Evolutionary conservation across 75 land plant species (phyloP), one percentile per base, ranked within the genome.

Genomic region (Gnetum montanum): DNA sequence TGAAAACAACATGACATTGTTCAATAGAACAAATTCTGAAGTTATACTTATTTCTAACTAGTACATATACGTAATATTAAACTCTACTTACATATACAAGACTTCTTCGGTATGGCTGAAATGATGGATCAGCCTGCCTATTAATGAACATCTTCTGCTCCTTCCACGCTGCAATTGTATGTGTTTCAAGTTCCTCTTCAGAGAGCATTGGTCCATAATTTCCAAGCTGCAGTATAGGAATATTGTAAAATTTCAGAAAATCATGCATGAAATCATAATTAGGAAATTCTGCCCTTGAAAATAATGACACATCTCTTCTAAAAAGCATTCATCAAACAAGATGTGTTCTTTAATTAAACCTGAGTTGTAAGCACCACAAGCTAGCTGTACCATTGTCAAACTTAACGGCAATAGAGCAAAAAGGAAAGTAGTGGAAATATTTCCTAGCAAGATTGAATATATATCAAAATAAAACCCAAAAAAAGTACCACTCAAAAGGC

Each of bases 161-260:
- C 68, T 95, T 95, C 99, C 99, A 95, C 31, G 88, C 96, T 51
- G 82, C 75, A 65, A 95, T 95, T 31, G 96, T 83, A 60, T 90
- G 99, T 43, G 92, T 90, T 48, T 95, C 99, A 54, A 95, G 81
- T 62, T 95, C 96, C 59, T 95, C 96, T 63, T 90, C 96, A 34
- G 99, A 73, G 23, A 86, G 61, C 46, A 80, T 84, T 52, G 98
- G 70, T 1, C 88, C 86, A 71, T 77, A 78, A 54, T 61, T 90
- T 58, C 91, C 88, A 72, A 95, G 79, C 96, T 95, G 79, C 57
- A 35, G 28, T 19, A 48, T 6, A 34, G 11, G 23, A 24, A 22
- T 10, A 40, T 10, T 40, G 12, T 40, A 10, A 40, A 40, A 40
- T 15, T 15, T 10, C 10, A 10, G 15, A 15, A 10, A 40, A 40